phyloP scores from a whole-genome alignment of 108 stramenopile genomes.

The Mediolabrus comicus region DNA sequence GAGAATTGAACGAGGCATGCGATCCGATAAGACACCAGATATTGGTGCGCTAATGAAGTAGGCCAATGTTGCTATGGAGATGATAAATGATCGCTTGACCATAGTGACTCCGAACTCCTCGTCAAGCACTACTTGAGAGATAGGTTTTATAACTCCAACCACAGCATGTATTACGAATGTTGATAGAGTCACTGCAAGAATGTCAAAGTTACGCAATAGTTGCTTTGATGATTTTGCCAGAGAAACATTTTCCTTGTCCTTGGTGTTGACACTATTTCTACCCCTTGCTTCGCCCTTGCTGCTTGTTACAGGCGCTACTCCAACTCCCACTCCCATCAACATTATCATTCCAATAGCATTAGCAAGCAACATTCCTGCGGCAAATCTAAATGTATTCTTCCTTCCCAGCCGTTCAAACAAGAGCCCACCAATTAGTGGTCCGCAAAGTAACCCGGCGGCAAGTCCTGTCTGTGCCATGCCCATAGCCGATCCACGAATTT shows the following conservation, averaged over 20 bases:
- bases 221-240: conserved; percentile 6
- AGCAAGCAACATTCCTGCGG: conserved; percentile 20
- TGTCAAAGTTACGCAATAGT: conserved; percentile 23
- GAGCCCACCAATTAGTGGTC: conserved; percentile 31
- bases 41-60: conserved; percentile 27
- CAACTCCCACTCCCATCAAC: conserved; percentile 29
- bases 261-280: neutral
- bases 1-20: conserved; percentile 13
- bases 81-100: conserved; percentile 37
- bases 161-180: conserved; percentile 33
- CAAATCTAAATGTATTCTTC: conserved; percentile 29
- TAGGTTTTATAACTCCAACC: conserved; percentile 34
- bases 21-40: conserved; percentile 18
- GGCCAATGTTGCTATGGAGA: conserved; percentile 31
- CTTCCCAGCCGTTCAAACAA: conserved; percentile 27
- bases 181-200: conserved; percentile 19
- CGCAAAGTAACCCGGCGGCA: conserved; percentile 19
- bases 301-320: too few relatives aligned
- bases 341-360: conserved; percentile 17
- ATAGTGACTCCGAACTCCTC: conserved; percentile 33
- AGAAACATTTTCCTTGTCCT: neutral
- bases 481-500: conserved; percentile 20
- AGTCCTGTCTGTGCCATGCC: conserved; percentile 28
- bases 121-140: conserved; percentile 35
- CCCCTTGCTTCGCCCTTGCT: neutral